Conservation (phyloP, 2,329 filamentous ascomycete species). For the Fusarium dimerum region DNA sequence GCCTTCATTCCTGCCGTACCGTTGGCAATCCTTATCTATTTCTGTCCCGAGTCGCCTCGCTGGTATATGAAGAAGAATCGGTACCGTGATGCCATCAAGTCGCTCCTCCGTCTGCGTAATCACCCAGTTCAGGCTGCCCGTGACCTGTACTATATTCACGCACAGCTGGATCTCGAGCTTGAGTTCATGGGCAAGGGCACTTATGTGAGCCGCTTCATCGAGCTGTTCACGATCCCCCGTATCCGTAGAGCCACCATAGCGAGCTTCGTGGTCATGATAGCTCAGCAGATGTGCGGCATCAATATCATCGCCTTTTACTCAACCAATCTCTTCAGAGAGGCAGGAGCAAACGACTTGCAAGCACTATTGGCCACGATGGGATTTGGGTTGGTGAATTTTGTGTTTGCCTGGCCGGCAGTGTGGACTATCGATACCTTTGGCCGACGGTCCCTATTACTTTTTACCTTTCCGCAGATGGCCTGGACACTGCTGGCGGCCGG, state of each 20-base stretch:
- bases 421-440: constrained; percentile 62
- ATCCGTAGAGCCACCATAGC: constrained; percentile 73
- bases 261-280: constrained; percentile 78
- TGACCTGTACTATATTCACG: constrained; percentile 65
- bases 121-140: constrained; percentile 58
- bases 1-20: constrained; percentile 63
- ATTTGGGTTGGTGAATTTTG: constrained; percentile 59
- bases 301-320: constrained; percentile 80
- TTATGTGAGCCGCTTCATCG: constrained; percentile 62
- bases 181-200: constrained; percentile 51
- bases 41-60: constrained; percentile 66
- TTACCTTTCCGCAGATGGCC: constrained; percentile 45
- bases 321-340: constrained; percentile 60
- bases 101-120: constrained; percentile 54
- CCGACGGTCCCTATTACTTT: constrained; percentile 49
- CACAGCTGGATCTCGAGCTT: constrained; percentile 62
- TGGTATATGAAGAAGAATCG: constrained; percentile 68
- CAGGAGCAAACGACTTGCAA: constrained; percentile 55
- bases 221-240: constrained; percentile 70
- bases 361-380: constrained; percentile 62
- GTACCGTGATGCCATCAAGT: constrained; percentile 60
- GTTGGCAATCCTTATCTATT: constrained; percentile 58
- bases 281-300: constrained; percentile 69
- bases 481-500: constrained; percentile 43
- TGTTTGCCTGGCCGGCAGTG: constrained; percentile 59